Conservation (phyloP, 225 moss, liverwort and hornwort species). For the Thuidium tamariscinum region DNA sequence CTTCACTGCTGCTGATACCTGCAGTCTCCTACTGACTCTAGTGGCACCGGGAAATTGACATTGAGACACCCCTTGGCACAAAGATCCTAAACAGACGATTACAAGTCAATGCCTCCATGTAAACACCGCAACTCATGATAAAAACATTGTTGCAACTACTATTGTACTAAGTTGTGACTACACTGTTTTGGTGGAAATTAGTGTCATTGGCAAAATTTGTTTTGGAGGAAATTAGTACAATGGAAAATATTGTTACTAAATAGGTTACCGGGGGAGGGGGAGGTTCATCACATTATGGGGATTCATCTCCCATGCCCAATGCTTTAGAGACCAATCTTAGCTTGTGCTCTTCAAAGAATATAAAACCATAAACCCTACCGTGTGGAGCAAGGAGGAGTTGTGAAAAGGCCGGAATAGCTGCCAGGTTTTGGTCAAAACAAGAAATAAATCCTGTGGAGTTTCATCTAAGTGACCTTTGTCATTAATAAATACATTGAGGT, state of each 20-base stretch:
- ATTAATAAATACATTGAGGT: too few relatives aligned
- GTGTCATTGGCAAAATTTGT: not conserved
- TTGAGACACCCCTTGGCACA: not conserved
- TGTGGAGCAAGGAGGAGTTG: too few relatives aligned
- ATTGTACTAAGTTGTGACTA: not conserved
- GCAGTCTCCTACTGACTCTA: not conserved
- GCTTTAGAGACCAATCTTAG: not conserved
- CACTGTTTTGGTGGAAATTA: not conserved
- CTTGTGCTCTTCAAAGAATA: not conserved
- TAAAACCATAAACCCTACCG: not conserved
- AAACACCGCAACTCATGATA: not conserved
- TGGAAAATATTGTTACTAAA: not conserved
- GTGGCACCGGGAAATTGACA: not conserved
- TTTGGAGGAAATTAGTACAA: not conserved
- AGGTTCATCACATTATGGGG: not conserved
- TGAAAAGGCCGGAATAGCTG: not conserved
- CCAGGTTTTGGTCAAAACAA: not conserved
- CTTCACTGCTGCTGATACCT: conserved; percentile 11
- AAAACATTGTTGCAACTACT: not conserved
- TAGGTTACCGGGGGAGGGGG: not conserved
- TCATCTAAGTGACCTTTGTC: not conserved
- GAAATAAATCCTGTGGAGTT: not conserved
- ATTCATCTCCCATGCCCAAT: too few relatives aligned
- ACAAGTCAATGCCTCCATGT: not conserved
- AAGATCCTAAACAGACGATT: conserved; percentile 11